Conservation (phyloP, 2,329 filamentous ascomycete genomes). For the Endocalyx cinctus region DNA sequence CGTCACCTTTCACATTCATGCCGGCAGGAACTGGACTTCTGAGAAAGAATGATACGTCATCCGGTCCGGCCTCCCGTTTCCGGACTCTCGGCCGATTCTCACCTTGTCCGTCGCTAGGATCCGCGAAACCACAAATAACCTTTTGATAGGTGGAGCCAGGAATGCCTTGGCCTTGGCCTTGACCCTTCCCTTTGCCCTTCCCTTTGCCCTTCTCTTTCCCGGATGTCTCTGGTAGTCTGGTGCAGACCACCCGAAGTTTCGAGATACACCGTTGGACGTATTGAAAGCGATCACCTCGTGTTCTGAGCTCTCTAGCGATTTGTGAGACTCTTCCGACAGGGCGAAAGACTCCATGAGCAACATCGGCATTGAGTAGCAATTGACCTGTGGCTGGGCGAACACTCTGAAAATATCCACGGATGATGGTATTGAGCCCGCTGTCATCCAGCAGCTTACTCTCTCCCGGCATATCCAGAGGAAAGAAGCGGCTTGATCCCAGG, state of each 20-base stretch:
- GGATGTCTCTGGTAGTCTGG: slow-evolving; percentile 16
- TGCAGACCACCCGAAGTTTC: slow-evolving; percentile 14
- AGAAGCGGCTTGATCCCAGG: slow-evolving; percentile 45
- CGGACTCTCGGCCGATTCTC: slow-evolving; percentile 23
- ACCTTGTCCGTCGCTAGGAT: too few species aligned
- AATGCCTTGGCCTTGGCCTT: too few species aligned
- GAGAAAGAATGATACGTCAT: slow-evolving; percentile 29
- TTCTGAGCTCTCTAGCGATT: too few species aligned
- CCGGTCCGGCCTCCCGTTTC: slow-evolving; percentile 17
- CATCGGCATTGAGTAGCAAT: slow-evolving; percentile 51
- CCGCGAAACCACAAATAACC: slow-evolving; percentile 22
- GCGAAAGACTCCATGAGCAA: slow-evolving; percentile 50
- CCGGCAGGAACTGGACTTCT: slow-evolving; percentile 18
- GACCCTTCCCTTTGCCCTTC: too few species aligned
- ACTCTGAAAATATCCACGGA: slow-evolving; percentile 54
- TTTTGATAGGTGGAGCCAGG: too few species aligned
- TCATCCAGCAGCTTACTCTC: slow-evolving; percentile 14
- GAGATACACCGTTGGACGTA: slow-evolving; percentile 11
- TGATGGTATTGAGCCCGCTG: slow-evolving; percentile 36
- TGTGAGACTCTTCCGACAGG: slow-evolving; percentile 30
- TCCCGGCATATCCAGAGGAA: slow-evolving; percentile 35
- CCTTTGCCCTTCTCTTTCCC: too few species aligned
- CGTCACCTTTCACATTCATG: slow-evolving; percentile 19
- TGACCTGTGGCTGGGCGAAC: slow-evolving; percentile 49
- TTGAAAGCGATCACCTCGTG: too few species aligned